Evolutionary conservation across 2,329 filamentous ascomycete species (phyloP), one percentile per base, ranked within the genome.

Genomic region (Colletotrichum plurivorum): DNA sequence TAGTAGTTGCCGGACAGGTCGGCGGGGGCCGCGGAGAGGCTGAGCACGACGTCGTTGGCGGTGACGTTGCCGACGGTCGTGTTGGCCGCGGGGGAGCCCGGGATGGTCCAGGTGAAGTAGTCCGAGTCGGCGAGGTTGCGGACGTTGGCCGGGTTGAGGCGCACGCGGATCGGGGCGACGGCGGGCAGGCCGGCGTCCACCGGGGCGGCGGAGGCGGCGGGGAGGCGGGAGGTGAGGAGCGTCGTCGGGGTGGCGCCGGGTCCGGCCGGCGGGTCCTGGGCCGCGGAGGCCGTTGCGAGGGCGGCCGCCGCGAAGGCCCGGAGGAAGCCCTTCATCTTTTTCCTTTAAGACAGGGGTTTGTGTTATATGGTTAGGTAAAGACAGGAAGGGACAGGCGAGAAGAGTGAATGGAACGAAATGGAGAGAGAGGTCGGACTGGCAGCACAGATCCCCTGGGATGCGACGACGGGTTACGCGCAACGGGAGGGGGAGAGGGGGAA

Each of bases 1-100:
- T 76, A 73, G n/a, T 60, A 71, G 52, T 72, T 75, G 12, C 76
- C 76, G 15, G 66, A 67, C 15, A 77, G 62, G 27, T 72, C 71
- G 18, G 71, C 57, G 31, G 31, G 49, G 2, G 51, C 59, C 53
- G 65, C 62, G 8, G 65, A 36, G 58, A 71, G 70, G 5, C 46
- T 39, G 20, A 71, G 46, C 12, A 53, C 27, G 52, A 68, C 54
- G 15, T 55, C 61, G 45, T 20, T 49, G 10, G 58, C 66, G 39
- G 63, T 67, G 12, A 70, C 13, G 45, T 68, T 61, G 43, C 31
- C 39, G 27, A 69, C 56, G 51, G 65, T 69, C 22, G 54, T 57
- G 54, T 64, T 60, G 5, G 65, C 39, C 7, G 39, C 39, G n/a
- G 58, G 31, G 10, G 61, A 48, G 22, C 65, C 64, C 10, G 67